Conservation (phyloP, 306 rosid genomes). For the Astragalus membranaceus region DNA sequence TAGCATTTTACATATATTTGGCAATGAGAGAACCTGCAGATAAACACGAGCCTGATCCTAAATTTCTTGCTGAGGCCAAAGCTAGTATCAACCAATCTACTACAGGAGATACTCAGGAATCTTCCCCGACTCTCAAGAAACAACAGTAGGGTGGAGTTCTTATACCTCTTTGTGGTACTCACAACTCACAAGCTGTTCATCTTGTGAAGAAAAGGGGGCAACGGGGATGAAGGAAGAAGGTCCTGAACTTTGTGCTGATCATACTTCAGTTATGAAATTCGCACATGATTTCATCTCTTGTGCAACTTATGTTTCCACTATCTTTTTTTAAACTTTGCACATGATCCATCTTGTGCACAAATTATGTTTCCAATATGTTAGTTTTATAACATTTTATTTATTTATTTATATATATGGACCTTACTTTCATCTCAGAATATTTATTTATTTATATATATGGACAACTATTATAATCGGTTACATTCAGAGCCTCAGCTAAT, state of each 20-base stretch:
- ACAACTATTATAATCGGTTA: too few species aligned
- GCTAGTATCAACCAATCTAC: conserved; percentile 55
- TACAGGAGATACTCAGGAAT: conserved; percentile 27
- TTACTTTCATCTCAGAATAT: conserved; percentile 12
- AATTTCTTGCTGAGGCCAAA: conserved; percentile 74
- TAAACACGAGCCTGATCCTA: conserved; percentile 74
- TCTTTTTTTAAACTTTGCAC: not conserved
- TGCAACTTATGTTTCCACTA: conserved; percentile 6
- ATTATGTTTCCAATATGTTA: too few species aligned
- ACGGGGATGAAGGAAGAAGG: conserved; percentile 31
- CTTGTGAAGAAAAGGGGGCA: not conserved
- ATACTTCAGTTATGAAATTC: not conserved
- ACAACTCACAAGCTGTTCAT: not conserved
- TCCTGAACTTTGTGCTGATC: conserved; percentile 20
- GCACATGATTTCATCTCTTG: conserved; percentile 18
- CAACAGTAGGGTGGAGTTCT: conserved; percentile 38
- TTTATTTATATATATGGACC: not conserved
- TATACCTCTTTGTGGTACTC: conserved; percentile 7
- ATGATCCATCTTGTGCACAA: too few species aligned
- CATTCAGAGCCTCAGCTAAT: not conserved
- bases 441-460: too few species aligned
- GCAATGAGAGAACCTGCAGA: conserved; percentile 83
- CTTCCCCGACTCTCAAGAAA: conserved; percentile 52
- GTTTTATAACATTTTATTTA: conserved; percentile 3
- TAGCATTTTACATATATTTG: conserved; percentile 69